A percentile compares a stretch with the other conserved stretches of the same genome.
These are phyloP conservation scores for Macaranga tanarius DNA, from an alignment of 441 rosid species.

Conservation along the genomic window DNA sequence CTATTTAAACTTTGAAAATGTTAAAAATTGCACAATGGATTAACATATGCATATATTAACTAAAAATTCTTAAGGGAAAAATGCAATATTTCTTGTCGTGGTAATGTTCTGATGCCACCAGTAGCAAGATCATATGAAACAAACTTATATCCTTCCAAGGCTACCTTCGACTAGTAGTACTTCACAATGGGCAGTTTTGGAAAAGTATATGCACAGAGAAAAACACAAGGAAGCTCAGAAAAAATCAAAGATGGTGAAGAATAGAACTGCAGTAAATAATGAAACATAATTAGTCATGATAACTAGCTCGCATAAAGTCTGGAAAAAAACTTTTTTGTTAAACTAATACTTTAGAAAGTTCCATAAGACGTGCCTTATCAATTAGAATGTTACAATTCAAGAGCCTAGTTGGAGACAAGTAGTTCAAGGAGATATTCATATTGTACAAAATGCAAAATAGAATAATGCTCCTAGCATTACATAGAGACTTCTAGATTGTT, in stretches of 20 bases:
- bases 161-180: constrained; percentile 62
- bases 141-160: constrained; percentile 68
- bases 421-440: not conserved
- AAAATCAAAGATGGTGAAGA: constrained; percentile 47
- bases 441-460: not conserved
- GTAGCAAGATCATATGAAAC: constrained; percentile 73
- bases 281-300: not conserved
- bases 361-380: too few species aligned
- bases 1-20: not conserved
- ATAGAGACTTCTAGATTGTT: not conserved
- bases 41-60: not conserved
- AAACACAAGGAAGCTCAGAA: constrained; percentile 55
- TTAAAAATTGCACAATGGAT: not conserved
- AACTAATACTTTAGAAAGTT: too few species aligned
- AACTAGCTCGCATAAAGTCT: too few species aligned
- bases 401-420: too few species aligned
- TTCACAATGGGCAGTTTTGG: constrained; percentile 62
- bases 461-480: not conserved
- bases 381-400: too few species aligned
- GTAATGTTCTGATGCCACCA: constrained; percentile 45
- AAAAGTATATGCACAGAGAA: constrained; percentile 53
- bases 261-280: constrained; percentile 42
- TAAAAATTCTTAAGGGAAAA: not conserved
- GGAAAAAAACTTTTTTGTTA: too few species aligned
- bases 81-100: constrained; percentile 24